Conservation (phyloP, 495 filamentous ascomycete genomes). For the Amphirosellinia nigrospora region DNA sequence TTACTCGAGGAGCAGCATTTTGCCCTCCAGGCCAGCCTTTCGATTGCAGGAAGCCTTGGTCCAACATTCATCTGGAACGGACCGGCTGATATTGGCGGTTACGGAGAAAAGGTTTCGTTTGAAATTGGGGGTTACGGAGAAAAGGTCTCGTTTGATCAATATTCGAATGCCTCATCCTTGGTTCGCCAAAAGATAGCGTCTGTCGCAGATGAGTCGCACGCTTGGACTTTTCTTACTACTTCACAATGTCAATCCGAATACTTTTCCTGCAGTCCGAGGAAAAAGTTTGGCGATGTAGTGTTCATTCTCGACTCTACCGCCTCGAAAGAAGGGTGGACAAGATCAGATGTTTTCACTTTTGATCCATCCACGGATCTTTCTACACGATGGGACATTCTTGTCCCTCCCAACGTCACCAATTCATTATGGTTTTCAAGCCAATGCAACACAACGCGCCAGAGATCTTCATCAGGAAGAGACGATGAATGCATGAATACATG, state of each 20-base stretch:
- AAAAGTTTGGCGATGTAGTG: background rate
- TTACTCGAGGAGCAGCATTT: background rate
- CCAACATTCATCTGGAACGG: background rate
- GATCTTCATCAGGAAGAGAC: too few species aligned
- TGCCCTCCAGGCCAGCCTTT: too few species aligned
- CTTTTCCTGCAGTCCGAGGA: background rate
- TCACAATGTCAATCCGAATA: background rate
- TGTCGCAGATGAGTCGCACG: too few species aligned
- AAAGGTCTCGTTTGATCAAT: too few species aligned
- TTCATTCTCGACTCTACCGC: background rate
- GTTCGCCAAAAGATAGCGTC: too few species aligned
- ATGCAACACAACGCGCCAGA: background rate
- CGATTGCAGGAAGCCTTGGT: too few species aligned
- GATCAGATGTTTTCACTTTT: background rate
- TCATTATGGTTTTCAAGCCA: background rate
- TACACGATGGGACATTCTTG: background rate
- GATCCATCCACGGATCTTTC: background rate
- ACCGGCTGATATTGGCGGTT: too few species aligned
- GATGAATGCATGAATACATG: too few species aligned
- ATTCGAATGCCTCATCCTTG: too few species aligned
- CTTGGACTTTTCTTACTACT: background rate
- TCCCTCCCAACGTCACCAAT: background rate
- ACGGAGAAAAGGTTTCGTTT: background rate
- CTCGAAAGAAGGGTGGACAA: background rate
- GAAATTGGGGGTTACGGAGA: background rate